A percentile compares a stretch with the other conserved stretches of the same genome.
Evolutionary conservation across 2,329 filamentous ascomycete species (phyloP).

Genomic region (Fusarium sp.): DNA sequence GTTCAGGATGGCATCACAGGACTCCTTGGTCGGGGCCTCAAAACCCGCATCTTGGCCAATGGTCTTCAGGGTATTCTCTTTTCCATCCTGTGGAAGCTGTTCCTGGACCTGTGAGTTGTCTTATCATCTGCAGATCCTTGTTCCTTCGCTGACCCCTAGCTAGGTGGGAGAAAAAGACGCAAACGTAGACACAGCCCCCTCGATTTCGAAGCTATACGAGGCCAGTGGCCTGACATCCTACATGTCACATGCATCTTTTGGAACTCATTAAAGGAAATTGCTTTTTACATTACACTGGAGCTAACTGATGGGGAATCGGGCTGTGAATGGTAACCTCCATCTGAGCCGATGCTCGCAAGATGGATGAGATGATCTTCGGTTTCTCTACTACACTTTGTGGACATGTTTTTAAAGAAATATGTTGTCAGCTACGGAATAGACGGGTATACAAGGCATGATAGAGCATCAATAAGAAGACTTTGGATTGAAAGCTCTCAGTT

Average conservation of each 20-base stretch:
- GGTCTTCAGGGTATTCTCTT: slow-evolving; percentile 61
- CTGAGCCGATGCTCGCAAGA: neutral
- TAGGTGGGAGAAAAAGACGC: neutral
- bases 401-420: neutral
- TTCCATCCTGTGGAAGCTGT: slow-evolving; percentile 62
- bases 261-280: neutral
- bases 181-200: neutral
- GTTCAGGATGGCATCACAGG: slow-evolving; percentile 56
- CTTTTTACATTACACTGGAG: neutral
- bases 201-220: neutral
- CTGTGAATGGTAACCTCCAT: neutral
- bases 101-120: slow-evolving; percentile 58
- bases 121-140: neutral
- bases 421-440: neutral
- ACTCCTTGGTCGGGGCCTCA: slow-evolving; percentile 58
- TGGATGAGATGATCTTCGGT: neutral
- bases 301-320: neutral
- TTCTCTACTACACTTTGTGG: neutral
- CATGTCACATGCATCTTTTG: neutral
- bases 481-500: neutral
- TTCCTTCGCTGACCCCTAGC: neutral
- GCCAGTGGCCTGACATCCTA: neutral
- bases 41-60: slow-evolving; percentile 61
- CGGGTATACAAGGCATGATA: neutral
- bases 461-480: neutral